Evolutionary conservation across 2,329 filamentous ascomycete genomes (phyloP).

Genomic region (Trichoderma arundinaceum): DNA sequence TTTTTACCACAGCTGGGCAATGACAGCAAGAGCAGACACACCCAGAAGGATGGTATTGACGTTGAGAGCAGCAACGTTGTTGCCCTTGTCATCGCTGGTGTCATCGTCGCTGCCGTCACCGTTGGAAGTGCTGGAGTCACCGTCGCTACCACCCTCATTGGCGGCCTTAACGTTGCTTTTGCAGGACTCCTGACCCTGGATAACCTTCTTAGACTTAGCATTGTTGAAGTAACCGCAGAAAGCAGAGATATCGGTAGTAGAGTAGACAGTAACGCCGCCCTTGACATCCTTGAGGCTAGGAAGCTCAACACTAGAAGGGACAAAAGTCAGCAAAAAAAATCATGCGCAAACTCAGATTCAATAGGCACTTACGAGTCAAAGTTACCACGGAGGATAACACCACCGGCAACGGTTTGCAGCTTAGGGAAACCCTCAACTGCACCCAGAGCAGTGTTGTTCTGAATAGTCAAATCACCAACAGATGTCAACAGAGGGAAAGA

Average conservation of each 20-base stretch:
- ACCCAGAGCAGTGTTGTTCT: conserved; percentile 82
- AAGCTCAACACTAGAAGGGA: conserved; percentile 67
- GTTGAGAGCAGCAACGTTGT: conserved; percentile 52
- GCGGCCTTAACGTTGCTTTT: conserved; percentile 57
- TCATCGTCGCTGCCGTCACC: conserved; percentile 38
- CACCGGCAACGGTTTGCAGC: conserved; percentile 75
- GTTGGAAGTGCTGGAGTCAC: conserved; percentile 39
- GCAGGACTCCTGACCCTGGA: conserved; percentile 55
- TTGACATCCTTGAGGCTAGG: conserved; percentile 70
- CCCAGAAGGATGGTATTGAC: conserved; percentile 55
- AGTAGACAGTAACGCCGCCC: conserved; percentile 73
- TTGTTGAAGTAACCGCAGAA: conserved; percentile 61
- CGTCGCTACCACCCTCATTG: conserved; percentile 53
- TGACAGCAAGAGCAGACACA: conserved; percentile 53
- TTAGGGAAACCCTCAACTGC: conserved; percentile 69
- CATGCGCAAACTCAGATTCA: conserved; percentile 25
- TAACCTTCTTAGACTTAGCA: conserved; percentile 46
- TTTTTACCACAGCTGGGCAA: conserved; percentile 60
- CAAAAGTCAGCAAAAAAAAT: not conserved
- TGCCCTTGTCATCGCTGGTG: conserved; percentile 41
- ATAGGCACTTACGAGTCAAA: conserved; percentile 74
- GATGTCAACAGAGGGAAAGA: conserved; percentile 69
- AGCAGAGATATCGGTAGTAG: conserved; percentile 63
- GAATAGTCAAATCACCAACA: conserved; percentile 79
- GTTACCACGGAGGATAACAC: conserved; percentile 82